Percentiles rank a stretch among this genome's conserved stretches.
Conservation (phyloP, 108 stramenopile species). For the Cyclotella choctawhatcheeana region DNA sequence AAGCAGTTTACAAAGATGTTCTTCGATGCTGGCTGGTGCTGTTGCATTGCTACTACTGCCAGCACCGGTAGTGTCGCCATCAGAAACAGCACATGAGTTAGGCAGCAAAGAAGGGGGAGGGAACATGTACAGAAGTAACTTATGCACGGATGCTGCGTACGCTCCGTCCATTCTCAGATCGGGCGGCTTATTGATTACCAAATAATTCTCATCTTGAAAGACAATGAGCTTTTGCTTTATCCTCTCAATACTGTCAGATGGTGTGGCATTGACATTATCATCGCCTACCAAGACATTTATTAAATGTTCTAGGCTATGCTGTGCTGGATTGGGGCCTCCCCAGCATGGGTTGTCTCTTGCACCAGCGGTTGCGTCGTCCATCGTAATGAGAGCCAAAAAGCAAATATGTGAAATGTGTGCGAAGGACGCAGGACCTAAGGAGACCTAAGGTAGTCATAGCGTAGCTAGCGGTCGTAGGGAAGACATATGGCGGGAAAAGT, state of each 20-base stretch:
- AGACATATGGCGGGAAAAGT: too few relatives aligned
- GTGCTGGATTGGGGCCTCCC: slow-evolving; percentile 55
- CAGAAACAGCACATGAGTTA: background rate
- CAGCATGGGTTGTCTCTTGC: slow-evolving; percentile 39
- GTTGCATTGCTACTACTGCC: background rate
- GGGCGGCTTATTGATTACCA: slow-evolving; percentile 84
- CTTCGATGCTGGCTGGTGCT: background rate
- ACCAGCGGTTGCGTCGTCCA: background rate
- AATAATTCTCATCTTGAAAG: slow-evolving; percentile 67
- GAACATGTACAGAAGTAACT: slow-evolving; percentile 77
- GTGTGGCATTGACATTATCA: too few relatives aligned
- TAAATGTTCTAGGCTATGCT: slow-evolving; percentile 60
- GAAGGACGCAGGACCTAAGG: background rate
- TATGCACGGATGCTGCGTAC: slow-evolving; percentile 75
- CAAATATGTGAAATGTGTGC: too few relatives aligned
- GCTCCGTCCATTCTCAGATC: slow-evolving; percentile 91
- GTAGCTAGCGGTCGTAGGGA: too few relatives aligned
- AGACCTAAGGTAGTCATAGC: too few relatives aligned
- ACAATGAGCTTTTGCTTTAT: slow-evolving; percentile 40
- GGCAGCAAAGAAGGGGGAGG: slow-evolving; percentile 58
- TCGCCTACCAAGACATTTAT: slow-evolving; percentile 39
- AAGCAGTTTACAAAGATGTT: slow-evolving; percentile 33
- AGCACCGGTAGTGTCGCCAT: background rate
- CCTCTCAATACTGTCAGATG: slow-evolving; percentile 12
- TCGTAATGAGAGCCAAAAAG: too few relatives aligned